phyloP scores from a whole-genome alignment of 2,329 filamentous ascomycete genomes.

The Scortechinia acanthostroma region DNA sequence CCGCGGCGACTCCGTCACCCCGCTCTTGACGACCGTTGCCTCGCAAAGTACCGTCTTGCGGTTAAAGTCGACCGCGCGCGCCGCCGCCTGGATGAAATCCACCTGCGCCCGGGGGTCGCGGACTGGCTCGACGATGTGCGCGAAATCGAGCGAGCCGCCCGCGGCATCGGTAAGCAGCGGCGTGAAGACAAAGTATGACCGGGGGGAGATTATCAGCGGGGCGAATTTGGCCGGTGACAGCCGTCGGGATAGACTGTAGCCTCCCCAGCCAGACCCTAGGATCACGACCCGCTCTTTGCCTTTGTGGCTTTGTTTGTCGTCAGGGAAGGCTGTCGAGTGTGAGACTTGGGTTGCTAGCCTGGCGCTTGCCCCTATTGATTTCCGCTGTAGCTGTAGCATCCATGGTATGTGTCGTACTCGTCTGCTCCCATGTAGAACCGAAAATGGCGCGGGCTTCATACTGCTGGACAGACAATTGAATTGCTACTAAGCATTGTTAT shows the following conservation, averaged over 20 bases:
- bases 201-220: not conserved
- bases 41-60: not conserved
- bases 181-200: constrained; percentile 2
- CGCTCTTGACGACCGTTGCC: not conserved
- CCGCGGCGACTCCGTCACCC: not conserved
- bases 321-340: not conserved
- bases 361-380: too few species aligned
- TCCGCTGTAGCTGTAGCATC: not conserved
- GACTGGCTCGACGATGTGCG: not conserved
- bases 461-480: constrained; percentile 7
- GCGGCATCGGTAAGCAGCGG: constrained; percentile 1
- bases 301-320: not conserved
- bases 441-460: not conserved
- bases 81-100: not conserved
- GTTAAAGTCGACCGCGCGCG: not conserved
- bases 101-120: not conserved
- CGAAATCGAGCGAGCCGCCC: not conserved
- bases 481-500: constrained; percentile 6
- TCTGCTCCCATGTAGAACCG: not conserved
- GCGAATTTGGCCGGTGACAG: not conserved
- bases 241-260: not conserved
- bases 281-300: not conserved
- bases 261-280: not conserved
- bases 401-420: not conserved
- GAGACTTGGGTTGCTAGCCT: not conserved